A percentile compares a stretch with the other conserved stretches of the same genome.
These are phyloP conservation scores for Uronychia binucleata DNA, from an alignment of 73 alveolate species.

Conservation along the genomic window DNA sequence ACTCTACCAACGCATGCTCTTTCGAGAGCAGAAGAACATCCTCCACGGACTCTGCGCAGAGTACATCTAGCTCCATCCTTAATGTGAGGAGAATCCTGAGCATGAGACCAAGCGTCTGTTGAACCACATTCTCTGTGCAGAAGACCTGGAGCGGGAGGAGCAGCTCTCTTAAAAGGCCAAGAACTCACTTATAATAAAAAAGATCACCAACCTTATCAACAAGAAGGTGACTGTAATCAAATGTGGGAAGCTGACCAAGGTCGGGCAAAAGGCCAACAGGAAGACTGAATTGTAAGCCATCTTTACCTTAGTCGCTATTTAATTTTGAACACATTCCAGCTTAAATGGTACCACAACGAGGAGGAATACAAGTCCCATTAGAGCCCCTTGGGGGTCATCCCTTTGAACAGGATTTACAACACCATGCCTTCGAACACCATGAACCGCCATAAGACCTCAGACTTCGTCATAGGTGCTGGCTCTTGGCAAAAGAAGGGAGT, in stretches of 20 bases:
- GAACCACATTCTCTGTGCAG: slow-evolving; percentile 53
- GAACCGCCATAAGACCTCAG: slow-evolving; percentile 39
- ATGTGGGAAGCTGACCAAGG: slow-evolving; percentile 55
- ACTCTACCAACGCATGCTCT: slow-evolving; percentile 21
- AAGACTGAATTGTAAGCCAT: slow-evolving; percentile 15
- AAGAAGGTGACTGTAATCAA: slow-evolving; percentile 42
- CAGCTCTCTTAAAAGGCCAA: slow-evolving; percentile 54
- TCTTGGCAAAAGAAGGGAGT: slow-evolving; percentile 56
- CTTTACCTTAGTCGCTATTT: slow-evolving; percentile 28
- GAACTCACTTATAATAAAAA: slow-evolving; percentile 49
- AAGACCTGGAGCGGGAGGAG: slow-evolving; percentile 49
- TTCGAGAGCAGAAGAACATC: neutral
- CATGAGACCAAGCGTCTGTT: slow-evolving; percentile 51
- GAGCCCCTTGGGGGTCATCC: slow-evolving; percentile 53
- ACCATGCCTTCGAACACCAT: slow-evolving; percentile 43
- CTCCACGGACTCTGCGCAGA: slow-evolving; percentile 6
- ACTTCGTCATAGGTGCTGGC: slow-evolving; percentile 53
- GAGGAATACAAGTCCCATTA: slow-evolving; percentile 27
- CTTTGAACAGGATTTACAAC: slow-evolving; percentile 23
- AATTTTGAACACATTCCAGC: slow-evolving; percentile 34
- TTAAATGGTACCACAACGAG: slow-evolving; percentile 66
- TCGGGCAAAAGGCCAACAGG: slow-evolving; percentile 55
- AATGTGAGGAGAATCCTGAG: slow-evolving; percentile 47
- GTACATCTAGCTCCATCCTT: neutral
- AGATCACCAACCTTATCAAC: slow-evolving; percentile 27